Evolutionary conservation across 768 basidiomycete genomes (phyloP), one percentile per base, ranked within the genome.

Genomic region (Amanita rimosa): DNA sequence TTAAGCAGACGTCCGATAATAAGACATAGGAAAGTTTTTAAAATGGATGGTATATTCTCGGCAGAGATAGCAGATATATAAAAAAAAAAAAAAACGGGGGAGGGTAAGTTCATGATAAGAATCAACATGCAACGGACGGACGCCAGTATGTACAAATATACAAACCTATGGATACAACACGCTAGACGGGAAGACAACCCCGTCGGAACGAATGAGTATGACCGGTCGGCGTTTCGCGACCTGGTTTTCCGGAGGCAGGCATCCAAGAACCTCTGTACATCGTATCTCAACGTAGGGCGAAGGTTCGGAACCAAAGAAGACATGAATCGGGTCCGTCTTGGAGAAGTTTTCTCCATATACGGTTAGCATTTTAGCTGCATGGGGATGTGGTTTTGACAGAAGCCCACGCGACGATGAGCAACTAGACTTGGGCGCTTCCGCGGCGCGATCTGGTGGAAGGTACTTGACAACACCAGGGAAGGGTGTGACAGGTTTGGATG

Each of bases 391-490:
- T 64, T 90, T 86, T 37, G 83, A 70, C 51, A 88, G 65, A 49
- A 81, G 75, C 29, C 76, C 81, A 26, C 85, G 78, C 46, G 82
- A 77, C 46, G 75, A 70, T 35, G 76, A 64, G 61, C 82, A 80
- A 57, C 79, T 80, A 33, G 78, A 68, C 64, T 90, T 90, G 10
- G 87, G 86, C 11, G 74, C 81, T 63, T 91, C 88, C 5, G 85
- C 76, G 33, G 88, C 88, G 49, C 88, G 84, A 60, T 92, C 88
- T 34, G 88, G 88, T 29, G 88, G 88, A 38, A 92, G 81, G 67
- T 90, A 92, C 71, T 92, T 92, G 57, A 91, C 86, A 49, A 92
- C 85, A 49, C 74, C 79, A 10, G 89, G 89, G 72, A 88, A 85
- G 1, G 88, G 85, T 14, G 91, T 91, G 52, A 92, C 78, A 8